Percentiles rank a stretch among this genome's conserved stretches.
These are phyloP conservation scores for Asclepias syriaca DNA, from an alignment of 257 asterid genomes.

Conservation along the genomic window DNA sequence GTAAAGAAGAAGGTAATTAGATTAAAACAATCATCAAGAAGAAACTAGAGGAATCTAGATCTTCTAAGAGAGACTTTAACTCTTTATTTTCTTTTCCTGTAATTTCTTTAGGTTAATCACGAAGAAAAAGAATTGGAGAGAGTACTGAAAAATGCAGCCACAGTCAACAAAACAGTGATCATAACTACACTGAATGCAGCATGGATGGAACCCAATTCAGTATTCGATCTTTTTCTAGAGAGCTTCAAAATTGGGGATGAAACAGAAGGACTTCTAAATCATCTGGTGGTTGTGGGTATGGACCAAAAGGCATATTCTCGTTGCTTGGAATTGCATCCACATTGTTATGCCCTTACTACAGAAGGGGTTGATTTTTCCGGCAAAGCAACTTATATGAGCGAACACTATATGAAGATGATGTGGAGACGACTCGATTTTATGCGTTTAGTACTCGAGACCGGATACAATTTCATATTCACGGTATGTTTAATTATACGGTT, in stretches of 20 bases:
- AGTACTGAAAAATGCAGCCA: slow-evolving; percentile 37
- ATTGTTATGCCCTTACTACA: slow-evolving; percentile 44
- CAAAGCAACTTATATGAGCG: slow-evolving; percentile 40
- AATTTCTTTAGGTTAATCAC: not conserved
- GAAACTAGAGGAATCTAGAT: too few relatives aligned
- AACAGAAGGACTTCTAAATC: slow-evolving; percentile 40
- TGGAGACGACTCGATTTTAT: slow-evolving; percentile 55
- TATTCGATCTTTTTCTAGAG: slow-evolving; percentile 51
- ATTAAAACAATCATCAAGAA: too few relatives aligned
- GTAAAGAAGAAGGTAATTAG: too few relatives aligned
- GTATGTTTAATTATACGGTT: slow-evolving; percentile 13
- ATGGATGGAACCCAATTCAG: slow-evolving; percentile 49
- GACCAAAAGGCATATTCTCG: slow-evolving; percentile 47
- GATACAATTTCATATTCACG: slow-evolving; percentile 55
- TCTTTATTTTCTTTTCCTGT: not conserved
- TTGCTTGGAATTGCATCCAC: slow-evolving; percentile 30
- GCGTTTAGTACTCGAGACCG: slow-evolving; percentile 37
- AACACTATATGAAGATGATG: slow-evolving; percentile 52
- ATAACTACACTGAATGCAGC: slow-evolving; percentile 60
- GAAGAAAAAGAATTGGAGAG: slow-evolving; percentile 17
- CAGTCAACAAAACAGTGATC: slow-evolving; percentile 51
- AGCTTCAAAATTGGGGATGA: slow-evolving; percentile 54
- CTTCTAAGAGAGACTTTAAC: not conserved
- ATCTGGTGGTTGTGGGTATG: slow-evolving; percentile 44
- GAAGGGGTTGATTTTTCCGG: slow-evolving; percentile 47